Conservation (phyloP, 371 early-diverging fungal species). For the Mucor ambiguus region DNA sequence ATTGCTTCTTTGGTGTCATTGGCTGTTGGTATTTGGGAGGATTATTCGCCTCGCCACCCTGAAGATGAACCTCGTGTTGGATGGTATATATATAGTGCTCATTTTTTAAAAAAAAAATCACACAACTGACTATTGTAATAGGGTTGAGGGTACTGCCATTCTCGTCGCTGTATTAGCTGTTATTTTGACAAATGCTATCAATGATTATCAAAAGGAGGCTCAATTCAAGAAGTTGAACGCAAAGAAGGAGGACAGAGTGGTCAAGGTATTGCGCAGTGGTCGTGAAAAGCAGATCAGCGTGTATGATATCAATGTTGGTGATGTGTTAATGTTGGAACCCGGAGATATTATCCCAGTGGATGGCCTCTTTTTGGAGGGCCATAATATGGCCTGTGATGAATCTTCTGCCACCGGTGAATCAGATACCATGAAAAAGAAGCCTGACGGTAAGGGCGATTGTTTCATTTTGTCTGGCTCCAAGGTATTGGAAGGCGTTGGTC, state of each 20-base stretch:
- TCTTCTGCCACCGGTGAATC: constrained; percentile 93
- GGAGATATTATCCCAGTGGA: constrained; percentile 94
- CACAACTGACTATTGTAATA: constrained; percentile 8
- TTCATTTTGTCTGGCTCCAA: constrained; percentile 93
- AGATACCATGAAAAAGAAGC: constrained; percentile 73
- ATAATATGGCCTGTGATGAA: constrained; percentile 89
- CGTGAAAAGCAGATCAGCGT: constrained; percentile 82
- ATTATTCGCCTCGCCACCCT: constrained; percentile 62
- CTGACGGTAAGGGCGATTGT: constrained; percentile 68
- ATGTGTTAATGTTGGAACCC: constrained; percentile 89
- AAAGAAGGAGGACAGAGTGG: constrained; percentile 87
- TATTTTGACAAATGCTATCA: constrained; percentile 90
- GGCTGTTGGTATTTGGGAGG: constrained; percentile 75
- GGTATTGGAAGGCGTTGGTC: constrained; percentile 87
- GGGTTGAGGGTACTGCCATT: constrained; percentile 91
- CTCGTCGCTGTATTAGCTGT: constrained; percentile 89
- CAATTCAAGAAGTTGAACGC: constrained; percentile 93
- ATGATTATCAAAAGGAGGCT: constrained; percentile 94
- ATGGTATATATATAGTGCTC: constrained; percentile 42
- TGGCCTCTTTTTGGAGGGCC: constrained; percentile 78
- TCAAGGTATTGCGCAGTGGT: constrained; percentile 80
- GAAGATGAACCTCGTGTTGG: constrained; percentile 67
- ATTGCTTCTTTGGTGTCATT: constrained; percentile 81
- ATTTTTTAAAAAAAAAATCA: neutral
- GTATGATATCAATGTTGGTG: constrained; percentile 87